Evolutionary conservation across 2,329 filamentous ascomycete species (phyloP).

Genomic region (Ceratocystis colombiana): DNA sequence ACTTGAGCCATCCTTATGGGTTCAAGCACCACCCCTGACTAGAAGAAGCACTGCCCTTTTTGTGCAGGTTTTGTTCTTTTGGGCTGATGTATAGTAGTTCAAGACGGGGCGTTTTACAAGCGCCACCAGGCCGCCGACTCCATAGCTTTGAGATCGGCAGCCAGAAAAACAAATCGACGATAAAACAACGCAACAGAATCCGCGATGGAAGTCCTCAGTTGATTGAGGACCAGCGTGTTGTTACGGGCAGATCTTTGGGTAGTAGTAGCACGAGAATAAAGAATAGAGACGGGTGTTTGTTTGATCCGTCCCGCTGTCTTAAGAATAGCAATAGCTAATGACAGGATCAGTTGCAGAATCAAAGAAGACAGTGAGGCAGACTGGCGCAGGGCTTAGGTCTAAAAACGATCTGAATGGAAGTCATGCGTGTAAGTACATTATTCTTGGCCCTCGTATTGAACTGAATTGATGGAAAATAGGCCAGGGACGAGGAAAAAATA

Average conservation of each 20-base stretch:
- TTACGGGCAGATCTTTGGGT: neutral
- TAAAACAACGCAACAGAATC: neutral
- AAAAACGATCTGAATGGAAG: too few relatives aligned
- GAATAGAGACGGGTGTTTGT: constrained; percentile 3
- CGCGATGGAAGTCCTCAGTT: neutral
- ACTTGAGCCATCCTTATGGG: neutral
- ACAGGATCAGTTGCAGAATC: neutral
- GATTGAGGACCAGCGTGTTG: neutral
- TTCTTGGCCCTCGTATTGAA: neutral
- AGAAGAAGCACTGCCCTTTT: neutral
- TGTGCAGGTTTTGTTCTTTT: neutral
- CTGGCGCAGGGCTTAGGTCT: too few relatives aligned
- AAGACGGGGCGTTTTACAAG: neutral
- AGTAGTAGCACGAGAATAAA: neutral
- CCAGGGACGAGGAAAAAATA: neutral
- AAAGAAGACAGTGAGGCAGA: neutral
- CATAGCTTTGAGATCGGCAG: neutral
- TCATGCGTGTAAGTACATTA: too few relatives aligned
- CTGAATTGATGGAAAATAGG: neutral
- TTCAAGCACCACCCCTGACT: neutral
- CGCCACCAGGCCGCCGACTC: neutral
- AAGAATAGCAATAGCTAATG: neutral
- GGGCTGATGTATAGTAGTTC: neutral
- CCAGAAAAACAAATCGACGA: neutral
- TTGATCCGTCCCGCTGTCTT: constrained; percentile 13